phyloP scores from a whole-genome alignment of 306 rosid species.

The Bauhinia variegata region DNA sequence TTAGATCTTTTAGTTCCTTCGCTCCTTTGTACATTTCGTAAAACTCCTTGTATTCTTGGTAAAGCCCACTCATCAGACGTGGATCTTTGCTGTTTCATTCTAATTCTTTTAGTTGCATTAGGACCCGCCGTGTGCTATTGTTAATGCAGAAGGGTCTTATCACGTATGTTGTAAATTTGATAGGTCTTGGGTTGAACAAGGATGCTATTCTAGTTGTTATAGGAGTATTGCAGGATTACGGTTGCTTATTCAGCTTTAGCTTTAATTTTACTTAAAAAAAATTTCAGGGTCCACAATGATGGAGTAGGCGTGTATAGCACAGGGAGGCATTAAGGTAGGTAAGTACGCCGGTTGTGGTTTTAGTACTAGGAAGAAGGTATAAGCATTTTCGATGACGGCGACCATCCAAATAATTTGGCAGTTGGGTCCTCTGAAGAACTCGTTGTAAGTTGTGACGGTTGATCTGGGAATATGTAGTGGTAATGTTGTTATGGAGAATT shows the following conservation, averaged over 20 bases:
- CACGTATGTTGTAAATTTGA: constrained; percentile 27
- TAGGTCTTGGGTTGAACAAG: constrained; percentile 39
- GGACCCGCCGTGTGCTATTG: constrained; percentile 10
- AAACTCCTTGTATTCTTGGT: constrained; percentile 34
- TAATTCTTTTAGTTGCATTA: constrained; percentile 12
- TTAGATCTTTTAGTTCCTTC: constrained; percentile 32
- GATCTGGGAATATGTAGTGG: constrained; percentile 17
- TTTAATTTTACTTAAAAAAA: constrained; percentile 62
- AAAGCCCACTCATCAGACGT: constrained; percentile 29
- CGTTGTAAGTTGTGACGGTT: constrained; percentile 43
- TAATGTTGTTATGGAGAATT: constrained; percentile 11
- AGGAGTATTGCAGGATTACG: constrained; percentile 38
- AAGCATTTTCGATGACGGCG: constrained; percentile 21
- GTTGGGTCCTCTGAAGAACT: constrained; percentile 45
- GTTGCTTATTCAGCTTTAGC: constrained; percentile 46
- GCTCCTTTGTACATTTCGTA: constrained; percentile 32
- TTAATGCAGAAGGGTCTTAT: constrained; percentile 22
- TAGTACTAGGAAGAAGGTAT: constrained; percentile 41
- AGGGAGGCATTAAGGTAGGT: constrained; percentile 58
- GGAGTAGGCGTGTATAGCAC: constrained; percentile 59
- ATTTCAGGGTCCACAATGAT: constrained; percentile 75
- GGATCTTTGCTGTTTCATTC: constrained; percentile 29
- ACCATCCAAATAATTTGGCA: constrained; percentile 30
- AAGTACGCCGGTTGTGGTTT: constrained; percentile 48
- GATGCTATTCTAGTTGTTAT: constrained; percentile 29